Conservation (phyloP, 768 basidiomycete genomes). For the Serendipita indica region DNA sequence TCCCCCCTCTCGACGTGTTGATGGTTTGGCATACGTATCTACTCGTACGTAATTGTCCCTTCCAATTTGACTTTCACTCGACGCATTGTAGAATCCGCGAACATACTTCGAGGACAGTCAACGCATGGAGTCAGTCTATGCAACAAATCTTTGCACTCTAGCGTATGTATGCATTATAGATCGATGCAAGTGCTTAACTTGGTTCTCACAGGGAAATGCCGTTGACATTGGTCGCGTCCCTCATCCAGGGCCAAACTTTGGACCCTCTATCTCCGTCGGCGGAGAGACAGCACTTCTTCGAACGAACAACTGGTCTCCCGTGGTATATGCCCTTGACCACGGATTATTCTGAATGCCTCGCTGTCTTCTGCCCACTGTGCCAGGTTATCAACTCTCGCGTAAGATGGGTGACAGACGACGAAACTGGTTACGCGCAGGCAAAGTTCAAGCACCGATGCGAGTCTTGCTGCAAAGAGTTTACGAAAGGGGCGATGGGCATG, state of each 20-base stretch:
- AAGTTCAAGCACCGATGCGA: background rate
- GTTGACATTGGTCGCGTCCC: background rate
- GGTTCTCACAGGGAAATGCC: background rate
- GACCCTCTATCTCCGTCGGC: background rate
- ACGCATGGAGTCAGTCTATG: background rate
- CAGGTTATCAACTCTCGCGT: background rate
- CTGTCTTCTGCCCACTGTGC: background rate
- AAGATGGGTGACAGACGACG: background rate
- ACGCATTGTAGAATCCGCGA: slow-evolving; percentile 9
- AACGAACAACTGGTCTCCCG: background rate
- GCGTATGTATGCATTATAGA: background rate
- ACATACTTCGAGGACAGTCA: background rate
- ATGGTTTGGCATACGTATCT: slow-evolving; percentile 17
- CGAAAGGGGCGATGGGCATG: background rate
- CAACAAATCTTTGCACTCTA: background rate
- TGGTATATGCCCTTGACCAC: background rate
- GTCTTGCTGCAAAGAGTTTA: background rate
- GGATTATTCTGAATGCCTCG: background rate
- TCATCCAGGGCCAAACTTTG: background rate
- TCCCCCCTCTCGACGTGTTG: slow-evolving; percentile 11
- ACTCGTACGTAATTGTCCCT: slow-evolving; percentile 1
- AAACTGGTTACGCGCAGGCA: background rate
- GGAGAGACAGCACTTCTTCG: background rate
- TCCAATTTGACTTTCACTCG: slow-evolving; percentile 13
- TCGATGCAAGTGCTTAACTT: background rate